Conservation (phyloP, 2,329 filamentous ascomycete species). For the Colletotrichum navitas region DNA sequence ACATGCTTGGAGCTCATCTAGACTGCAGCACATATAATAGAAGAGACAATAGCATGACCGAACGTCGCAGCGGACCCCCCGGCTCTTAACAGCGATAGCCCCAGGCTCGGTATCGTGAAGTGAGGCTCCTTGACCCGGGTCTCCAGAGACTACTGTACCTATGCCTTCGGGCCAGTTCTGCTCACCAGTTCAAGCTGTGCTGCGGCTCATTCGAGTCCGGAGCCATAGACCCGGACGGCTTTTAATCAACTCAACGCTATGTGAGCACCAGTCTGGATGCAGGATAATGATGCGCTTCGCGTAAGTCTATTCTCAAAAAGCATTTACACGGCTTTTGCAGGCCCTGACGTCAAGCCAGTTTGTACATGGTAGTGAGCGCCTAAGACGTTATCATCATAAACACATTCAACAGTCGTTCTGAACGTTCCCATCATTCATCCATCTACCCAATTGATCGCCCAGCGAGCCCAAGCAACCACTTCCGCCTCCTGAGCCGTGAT, state of each 20-base stretch:
- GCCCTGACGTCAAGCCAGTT: background rate
- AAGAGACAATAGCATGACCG: background rate
- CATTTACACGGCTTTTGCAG: slow-evolving; percentile 1
- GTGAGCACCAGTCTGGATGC: background rate
- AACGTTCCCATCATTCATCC: background rate
- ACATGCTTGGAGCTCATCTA: background rate
- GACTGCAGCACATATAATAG: background rate
- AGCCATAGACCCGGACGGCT: background rate
- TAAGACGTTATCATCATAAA: slow-evolving; percentile 8
- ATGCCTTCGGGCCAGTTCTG: background rate
- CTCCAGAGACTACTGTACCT: background rate
- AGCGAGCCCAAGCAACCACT: slow-evolving; percentile 7
- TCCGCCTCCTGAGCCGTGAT: background rate
- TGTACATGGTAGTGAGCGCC: background rate
- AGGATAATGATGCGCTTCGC: background rate
- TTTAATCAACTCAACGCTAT: too few relatives aligned
- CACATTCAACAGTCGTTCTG: slow-evolving; percentile 10
- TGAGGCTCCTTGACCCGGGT: background rate
- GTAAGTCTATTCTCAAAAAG: slow-evolving; percentile 19
- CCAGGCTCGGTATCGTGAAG: background rate
- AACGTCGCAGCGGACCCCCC: background rate
- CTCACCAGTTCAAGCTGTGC: background rate
- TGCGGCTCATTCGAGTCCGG: background rate
- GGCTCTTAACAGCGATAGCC: background rate
- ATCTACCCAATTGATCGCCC: slow-evolving; percentile 13